A percentile compares a stretch with the other conserved stretches of the same genome.
Conservation (phyloP, 768 basidiomycete genomes). For the Clitopilus hobsonii region DNA sequence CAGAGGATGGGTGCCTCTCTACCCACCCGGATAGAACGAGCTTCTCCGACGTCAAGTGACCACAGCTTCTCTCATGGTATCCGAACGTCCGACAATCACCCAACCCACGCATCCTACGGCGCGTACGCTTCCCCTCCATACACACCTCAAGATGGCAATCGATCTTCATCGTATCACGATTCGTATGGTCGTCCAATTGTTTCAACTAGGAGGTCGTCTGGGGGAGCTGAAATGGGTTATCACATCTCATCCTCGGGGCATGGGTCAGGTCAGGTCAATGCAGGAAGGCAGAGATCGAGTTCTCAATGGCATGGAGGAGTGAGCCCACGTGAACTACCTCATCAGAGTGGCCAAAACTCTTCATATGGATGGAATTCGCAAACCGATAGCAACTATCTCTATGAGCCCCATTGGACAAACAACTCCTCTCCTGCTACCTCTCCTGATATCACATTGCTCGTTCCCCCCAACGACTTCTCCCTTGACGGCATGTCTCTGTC, state of each 20-base stretch:
- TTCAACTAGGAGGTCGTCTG: neutral
- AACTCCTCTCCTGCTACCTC: conserved; percentile 12
- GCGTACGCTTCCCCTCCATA: conserved; percentile 6
- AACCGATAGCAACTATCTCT: conserved; percentile 19
- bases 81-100: neutral
- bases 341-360: neutral
- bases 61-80: neutral
- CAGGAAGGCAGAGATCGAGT: neutral
- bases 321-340: neutral
- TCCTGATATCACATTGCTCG: conserved; percentile 26
- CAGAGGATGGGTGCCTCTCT: neutral
- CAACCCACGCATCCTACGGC: conserved; percentile 7
- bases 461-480: conserved; percentile 21
- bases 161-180: neutral
- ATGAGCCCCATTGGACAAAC: conserved; percentile 21
- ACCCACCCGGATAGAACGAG: neutral
- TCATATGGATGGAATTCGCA: conserved; percentile 15
- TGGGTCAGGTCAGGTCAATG: neutral
- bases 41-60: neutral
- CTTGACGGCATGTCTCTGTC: neutral
- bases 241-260: neutral
- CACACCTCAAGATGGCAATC: neutral
- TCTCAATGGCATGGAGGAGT: neutral
- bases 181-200: neutral
- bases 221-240: neutral